Evolutionary conservation across 139 green algal species (phyloP).

Genomic region (Raphidocelis subcapitata): DNA sequence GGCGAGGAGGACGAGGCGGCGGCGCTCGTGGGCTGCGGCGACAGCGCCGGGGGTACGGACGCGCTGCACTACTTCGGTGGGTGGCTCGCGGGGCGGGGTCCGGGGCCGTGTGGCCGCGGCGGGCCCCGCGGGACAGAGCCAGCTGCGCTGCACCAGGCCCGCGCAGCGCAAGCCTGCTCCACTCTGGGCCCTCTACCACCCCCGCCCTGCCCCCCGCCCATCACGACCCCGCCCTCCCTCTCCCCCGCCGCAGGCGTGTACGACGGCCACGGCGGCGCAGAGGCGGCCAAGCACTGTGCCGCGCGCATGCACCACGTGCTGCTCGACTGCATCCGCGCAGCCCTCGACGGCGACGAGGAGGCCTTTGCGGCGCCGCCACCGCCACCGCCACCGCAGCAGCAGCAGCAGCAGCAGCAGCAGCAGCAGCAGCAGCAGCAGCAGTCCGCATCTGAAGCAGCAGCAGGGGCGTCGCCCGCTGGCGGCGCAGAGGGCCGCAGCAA

Average conservation of each 20-base stretch:
- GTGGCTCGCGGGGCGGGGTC: no score
- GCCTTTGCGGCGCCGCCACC: no score
- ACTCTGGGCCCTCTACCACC: no score
- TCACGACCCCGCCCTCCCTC: no score
- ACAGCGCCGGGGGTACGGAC: neutral
- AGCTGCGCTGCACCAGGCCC: no score
- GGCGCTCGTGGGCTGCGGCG: neutral
- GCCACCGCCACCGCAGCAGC: neutral
- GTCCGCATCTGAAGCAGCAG: neutral
- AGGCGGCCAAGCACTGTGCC: slow-evolving; percentile 67
- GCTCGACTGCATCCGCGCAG: slow-evolving; percentile 33
- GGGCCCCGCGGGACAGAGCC: no score
- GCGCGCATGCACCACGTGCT: slow-evolving; percentile 61
- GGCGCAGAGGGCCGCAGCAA: no score
- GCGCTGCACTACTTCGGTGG: slow-evolving; percentile 73
- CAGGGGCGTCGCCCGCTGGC: no score
- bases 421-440: slow-evolving; percentile 12
- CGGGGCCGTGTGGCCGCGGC: no score
- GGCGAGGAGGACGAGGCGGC: neutral
- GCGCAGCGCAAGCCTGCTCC: no score
- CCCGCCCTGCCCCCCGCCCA: no score
- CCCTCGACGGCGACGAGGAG: neutral
- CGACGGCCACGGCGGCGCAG: slow-evolving; percentile 77
- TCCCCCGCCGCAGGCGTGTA: no score
- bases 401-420: slow-evolving; percentile 1